Percentiles rank a stretch among this genome's conserved stretches.
phyloP scores from a whole-genome alignment of 768 basidiomycete species.

The Russula brevipes region DNA sequence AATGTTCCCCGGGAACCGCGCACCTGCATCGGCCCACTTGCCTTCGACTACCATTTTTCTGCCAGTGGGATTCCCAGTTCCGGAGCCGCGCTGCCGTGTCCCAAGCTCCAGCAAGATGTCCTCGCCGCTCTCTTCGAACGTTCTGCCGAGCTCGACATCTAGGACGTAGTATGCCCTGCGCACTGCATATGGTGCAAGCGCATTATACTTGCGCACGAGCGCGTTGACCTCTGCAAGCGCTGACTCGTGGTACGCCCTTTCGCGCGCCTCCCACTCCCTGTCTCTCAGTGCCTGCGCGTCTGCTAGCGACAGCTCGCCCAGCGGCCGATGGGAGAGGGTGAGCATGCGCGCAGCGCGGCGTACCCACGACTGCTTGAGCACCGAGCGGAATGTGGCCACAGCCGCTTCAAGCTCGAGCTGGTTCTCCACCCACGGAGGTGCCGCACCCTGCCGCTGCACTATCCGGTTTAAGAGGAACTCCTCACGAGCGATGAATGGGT shows the following conservation, averaged over 20 bases:
- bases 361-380: slow-evolving; percentile 65
- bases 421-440: slow-evolving; percentile 82
- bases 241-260: slow-evolving; percentile 60
- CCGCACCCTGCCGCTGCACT: slow-evolving; percentile 73
- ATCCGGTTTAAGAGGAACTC: slow-evolving; percentile 86
- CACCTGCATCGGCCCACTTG: not conserved
- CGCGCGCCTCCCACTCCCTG: slow-evolving; percentile 62
- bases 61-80: not conserved
- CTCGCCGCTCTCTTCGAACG: slow-evolving; percentile 47
- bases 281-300: slow-evolving; percentile 51
- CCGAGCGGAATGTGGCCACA: slow-evolving; percentile 54
- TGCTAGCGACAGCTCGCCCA: slow-evolving; percentile 33
- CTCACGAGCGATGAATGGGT: slow-evolving; percentile 65
- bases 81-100: slow-evolving; percentile 26
- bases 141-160: slow-evolving; percentile 50
- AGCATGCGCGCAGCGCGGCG: slow-evolving; percentile 66
- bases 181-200: slow-evolving; percentile 72
- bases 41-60: not conserved
- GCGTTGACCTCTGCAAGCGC: slow-evolving; percentile 69
- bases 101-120: slow-evolving; percentile 45
- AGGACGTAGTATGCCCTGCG: slow-evolving; percentile 56
- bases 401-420: slow-evolving; percentile 69
- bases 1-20: not conserved
- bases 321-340: slow-evolving; percentile 39
- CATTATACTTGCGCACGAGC: slow-evolving; percentile 74